Evolutionary conservation across 371 early-diverging fungal genomes (phyloP).

Genomic region (Actinomucor elegans): DNA sequence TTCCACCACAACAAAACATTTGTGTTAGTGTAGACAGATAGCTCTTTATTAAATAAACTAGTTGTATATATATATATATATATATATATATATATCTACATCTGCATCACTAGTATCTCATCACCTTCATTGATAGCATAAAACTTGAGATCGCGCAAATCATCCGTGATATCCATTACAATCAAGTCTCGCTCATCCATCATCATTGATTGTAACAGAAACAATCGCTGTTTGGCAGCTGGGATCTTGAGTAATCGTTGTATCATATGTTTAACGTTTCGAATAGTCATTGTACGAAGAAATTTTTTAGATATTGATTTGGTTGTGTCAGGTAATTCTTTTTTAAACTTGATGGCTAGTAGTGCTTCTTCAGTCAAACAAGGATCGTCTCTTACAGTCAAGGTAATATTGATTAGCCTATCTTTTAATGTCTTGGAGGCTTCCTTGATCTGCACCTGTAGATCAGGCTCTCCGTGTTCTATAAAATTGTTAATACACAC

Average conservation of each 20-base stretch:
- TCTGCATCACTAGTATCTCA: slow-evolving; percentile 24
- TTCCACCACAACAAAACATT: background rate
- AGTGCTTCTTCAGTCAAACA: background rate
- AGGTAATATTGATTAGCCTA: slow-evolving; percentile 48
- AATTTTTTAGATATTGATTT: slow-evolving; percentile 47
- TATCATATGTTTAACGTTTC: slow-evolving; percentile 41
- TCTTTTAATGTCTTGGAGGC: slow-evolving; percentile 59
- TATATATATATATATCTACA: too few species aligned
- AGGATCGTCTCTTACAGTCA: slow-evolving; percentile 14
- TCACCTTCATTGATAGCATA: slow-evolving; percentile 36
- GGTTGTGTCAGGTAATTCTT: slow-evolving; percentile 18
- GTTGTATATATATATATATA: too few species aligned
- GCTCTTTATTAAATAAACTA: too few species aligned
- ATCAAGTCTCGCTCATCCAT: slow-evolving; percentile 9
- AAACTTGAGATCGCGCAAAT: slow-evolving; percentile 44
- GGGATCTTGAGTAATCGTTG: slow-evolving; percentile 39
- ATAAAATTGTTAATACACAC: background rate
- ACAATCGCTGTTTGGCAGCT: slow-evolving; percentile 31
- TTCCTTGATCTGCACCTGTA: slow-evolving; percentile 32
- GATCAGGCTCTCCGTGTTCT: slow-evolving; percentile 58
- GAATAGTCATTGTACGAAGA: slow-evolving; percentile 45
- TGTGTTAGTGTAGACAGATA: slow-evolving; percentile 2
- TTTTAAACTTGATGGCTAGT: slow-evolving; percentile 5
- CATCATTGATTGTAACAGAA: slow-evolving; percentile 15
- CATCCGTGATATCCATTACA: slow-evolving; percentile 40